Conservation (phyloP, 2,329 filamentous ascomycete genomes). For the Septoria linicola region DNA sequence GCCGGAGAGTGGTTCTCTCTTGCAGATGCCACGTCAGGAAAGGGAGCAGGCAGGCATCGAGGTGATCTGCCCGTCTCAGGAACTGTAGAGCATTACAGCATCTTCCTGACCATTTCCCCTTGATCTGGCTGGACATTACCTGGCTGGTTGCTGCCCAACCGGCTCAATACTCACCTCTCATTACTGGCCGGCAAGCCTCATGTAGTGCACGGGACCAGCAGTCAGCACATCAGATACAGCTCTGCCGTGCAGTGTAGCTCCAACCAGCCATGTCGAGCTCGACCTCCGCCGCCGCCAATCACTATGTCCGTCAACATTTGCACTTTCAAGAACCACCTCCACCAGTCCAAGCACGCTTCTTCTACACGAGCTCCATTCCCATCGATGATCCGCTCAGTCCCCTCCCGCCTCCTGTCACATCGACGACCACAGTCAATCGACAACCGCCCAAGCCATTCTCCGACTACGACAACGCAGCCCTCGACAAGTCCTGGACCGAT, state of each 20-base stretch:
- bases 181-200: no score
- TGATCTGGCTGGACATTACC: no score
- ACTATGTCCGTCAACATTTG: conserved; percentile 48
- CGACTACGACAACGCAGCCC: conserved; percentile 38
- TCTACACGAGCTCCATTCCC: conserved; percentile 39
- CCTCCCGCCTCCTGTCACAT: conserved; percentile 36
- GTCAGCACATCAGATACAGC: no score
- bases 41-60: no score
- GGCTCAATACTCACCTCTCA: no score
- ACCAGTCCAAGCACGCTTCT: conserved; percentile 39
- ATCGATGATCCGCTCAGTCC: conserved; percentile 44
- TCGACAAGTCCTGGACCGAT: conserved; percentile 41
- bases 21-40: no score
- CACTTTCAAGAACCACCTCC: conserved; percentile 41
- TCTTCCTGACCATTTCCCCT: no score
- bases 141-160: no score
- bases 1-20: no score
- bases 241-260: neutral
- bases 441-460: conserved; percentile 42
- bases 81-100: no score
- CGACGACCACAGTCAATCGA: conserved; percentile 24
- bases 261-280: conserved; percentile 12
- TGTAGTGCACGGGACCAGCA: no score
- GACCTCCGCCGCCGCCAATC: conserved; percentile 16
- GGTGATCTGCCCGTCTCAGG: no score